These are phyloP conservation scores for Candida sithepensis DNA, from an alignment of 805 yeast genomes.

Conservation along the genomic window DNA sequence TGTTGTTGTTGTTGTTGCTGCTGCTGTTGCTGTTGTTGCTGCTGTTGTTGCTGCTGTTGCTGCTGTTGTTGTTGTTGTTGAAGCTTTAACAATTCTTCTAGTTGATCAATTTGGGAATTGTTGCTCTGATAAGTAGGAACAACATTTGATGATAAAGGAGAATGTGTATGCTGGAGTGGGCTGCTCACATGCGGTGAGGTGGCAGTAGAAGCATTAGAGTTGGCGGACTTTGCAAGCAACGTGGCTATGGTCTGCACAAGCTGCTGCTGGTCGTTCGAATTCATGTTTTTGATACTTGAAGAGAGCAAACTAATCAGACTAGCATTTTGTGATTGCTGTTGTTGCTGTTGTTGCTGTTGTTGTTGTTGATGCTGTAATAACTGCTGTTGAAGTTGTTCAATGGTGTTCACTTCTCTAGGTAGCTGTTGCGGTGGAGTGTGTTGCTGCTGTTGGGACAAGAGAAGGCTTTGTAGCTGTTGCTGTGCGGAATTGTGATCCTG, in stretches of 20 bases:
- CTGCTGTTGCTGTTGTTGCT: not conserved
- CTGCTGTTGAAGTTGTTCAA: constrained; percentile 1
- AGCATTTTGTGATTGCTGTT: constrained; percentile 2
- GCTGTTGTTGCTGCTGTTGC: not conserved
- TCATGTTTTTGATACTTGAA: not conserved
- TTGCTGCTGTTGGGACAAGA: not conserved
- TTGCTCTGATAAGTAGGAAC: not conserved
- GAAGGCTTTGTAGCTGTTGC: not conserved
- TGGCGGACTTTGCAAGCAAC: not conserved
- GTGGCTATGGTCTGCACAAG: not conserved
- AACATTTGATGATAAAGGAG: not conserved
- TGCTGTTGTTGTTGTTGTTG: constrained; percentile 3
- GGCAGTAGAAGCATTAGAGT: not conserved
- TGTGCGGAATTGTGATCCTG: constrained; percentile 2
- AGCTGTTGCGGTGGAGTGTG: no score
- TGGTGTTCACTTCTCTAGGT: no score
- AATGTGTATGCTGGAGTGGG: not conserved
- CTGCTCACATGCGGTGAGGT: not conserved
- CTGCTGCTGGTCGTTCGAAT: not conserved
- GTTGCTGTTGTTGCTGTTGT: constrained; percentile 7
- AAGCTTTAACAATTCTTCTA: not conserved
- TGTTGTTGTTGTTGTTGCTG: not conserved
- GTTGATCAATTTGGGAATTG: not conserved
- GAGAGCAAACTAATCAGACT: not conserved
- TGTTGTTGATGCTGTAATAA: constrained; percentile 1